Evolutionary conservation across 495 filamentous ascomycete species (phyloP), one percentile per base, ranked within the genome.

Genomic region (Poronia punctata): DNA sequence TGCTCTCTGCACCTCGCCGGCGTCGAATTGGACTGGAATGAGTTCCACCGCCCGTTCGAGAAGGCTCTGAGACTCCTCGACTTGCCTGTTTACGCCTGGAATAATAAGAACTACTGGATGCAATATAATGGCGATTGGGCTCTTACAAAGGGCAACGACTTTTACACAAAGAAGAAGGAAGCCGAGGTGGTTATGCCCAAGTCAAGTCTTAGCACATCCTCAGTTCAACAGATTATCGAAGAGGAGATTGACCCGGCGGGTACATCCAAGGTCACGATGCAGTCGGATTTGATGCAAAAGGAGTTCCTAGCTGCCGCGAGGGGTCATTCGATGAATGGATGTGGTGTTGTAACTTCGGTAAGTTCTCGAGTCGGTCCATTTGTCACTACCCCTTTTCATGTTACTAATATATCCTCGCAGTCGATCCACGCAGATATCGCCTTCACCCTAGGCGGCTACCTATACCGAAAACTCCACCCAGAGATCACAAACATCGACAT

Each of bases 61-160:
- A 36, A 9, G 5, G 18, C 9, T 11, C 20, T 36, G 3, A 10
- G 10, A 3, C 16, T 36, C 3, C 22, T 36, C 9, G 34, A 36
- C 9, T 15, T 25, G 5, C 22, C 34, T 7, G 24, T 21, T 2
- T 2, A 52, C 59, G 37, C 51, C 40, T 9, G 21, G 64, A 79
- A 85, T 47, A 54, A 72, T 22, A 85, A 83, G 64, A 76, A 74
- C 40, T 78, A 82, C 57, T 84, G 82, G 81, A 72, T 84, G 14
- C 59, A 71, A 0, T 84, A 83, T 49, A 66, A 66, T 24, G 73
- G 79, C 40, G 79, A 56, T 68, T 68, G 51, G 59, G 71, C 12
- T 73, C 44, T 83, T 28, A 80, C 76, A 45, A 82, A 82, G 50
- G 80, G 80, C 21, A 57, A 52, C 21, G 44, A 78, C 10, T 52